These are phyloP conservation scores for Nakazawaea peltata DNA, from an alignment of 805 yeast genomes.

Conservation along the genomic window DNA sequence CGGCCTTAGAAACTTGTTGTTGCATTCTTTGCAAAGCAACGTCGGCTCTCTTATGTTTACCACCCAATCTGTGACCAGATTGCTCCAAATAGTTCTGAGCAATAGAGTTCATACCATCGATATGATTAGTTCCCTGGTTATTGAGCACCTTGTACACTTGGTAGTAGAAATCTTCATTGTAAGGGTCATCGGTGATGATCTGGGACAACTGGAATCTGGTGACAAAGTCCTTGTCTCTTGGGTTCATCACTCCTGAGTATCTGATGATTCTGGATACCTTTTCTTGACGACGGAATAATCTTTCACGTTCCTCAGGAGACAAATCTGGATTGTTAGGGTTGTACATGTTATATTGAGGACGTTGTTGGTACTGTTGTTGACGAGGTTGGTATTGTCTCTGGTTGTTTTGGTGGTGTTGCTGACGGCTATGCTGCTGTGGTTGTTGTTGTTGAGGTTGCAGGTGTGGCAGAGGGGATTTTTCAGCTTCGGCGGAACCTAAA, in stretches of 20 bases:
- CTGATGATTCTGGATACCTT: constrained; percentile 69
- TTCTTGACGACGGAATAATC: constrained; percentile 58
- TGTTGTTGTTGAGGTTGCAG: constrained; percentile 13
- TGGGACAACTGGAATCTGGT: constrained; percentile 92
- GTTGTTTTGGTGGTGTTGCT: constrained; percentile 2
- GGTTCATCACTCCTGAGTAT: constrained; percentile 92
- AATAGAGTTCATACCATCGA: constrained; percentile 63
- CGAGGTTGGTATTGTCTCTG: neutral
- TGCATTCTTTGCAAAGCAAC: constrained; percentile 95
- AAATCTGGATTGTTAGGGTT: constrained; percentile 30
- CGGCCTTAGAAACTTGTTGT: constrained; percentile 95
- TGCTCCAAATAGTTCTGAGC: constrained; percentile 89
- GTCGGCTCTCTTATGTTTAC: constrained; percentile 76
- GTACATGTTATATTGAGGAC: constrained; percentile 13
- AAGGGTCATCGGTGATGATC: constrained; percentile 94
- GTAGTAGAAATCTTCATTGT: constrained; percentile 91
- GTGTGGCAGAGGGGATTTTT: constrained; percentile 17
- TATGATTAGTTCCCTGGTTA: constrained; percentile 42
- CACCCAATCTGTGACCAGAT: constrained; percentile 86
- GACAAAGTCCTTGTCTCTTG: constrained; percentile 92
- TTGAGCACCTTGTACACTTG: constrained; percentile 82
- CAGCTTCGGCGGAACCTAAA: constrained; percentile 38
- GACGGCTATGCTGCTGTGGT: no score
- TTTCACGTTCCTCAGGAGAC: constrained; percentile 67
- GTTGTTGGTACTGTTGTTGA: neutral